Conservation (phyloP, 805 yeast species). For the Barnettozyma pratensis region DNA sequence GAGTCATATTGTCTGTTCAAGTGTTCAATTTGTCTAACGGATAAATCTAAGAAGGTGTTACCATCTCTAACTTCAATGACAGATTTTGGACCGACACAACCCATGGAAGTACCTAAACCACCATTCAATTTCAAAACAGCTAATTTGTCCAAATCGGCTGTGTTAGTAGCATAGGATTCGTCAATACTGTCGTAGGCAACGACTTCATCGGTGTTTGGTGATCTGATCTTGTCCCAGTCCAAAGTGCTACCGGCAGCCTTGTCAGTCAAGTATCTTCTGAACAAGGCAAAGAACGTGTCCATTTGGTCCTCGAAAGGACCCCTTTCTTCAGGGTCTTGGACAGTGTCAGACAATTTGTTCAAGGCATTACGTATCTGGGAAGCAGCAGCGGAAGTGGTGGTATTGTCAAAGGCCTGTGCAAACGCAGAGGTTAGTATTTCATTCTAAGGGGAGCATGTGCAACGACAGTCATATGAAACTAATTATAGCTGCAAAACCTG, state of each 20-base stretch:
- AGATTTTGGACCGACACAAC: slow-evolving; percentile 98
- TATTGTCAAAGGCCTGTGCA: slow-evolving; percentile 81
- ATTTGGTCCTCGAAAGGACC: slow-evolving; percentile 77
- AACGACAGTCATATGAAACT: too few species aligned
- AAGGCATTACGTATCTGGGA: slow-evolving; percentile 96
- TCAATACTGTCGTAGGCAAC: slow-evolving; percentile 62
- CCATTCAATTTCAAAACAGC: slow-evolving; percentile 97
- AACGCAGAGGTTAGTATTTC: too few species aligned
- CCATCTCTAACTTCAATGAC: slow-evolving; percentile 99
- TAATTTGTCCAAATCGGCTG: slow-evolving; percentile 56
- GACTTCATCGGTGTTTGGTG: slow-evolving; percentile 87
- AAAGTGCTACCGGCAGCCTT: slow-evolving; percentile 80
- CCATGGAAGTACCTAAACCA: slow-evolving; percentile 99
- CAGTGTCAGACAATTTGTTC: slow-evolving; percentile 84
- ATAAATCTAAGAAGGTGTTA: slow-evolving; percentile 89
- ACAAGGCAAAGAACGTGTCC: slow-evolving; percentile 91
- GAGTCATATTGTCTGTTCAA: slow-evolving; percentile 85
- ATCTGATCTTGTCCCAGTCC: slow-evolving; percentile 94
- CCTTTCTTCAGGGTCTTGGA: slow-evolving; percentile 43
- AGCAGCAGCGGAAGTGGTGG: slow-evolving; percentile 92
- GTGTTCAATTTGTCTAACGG: slow-evolving; percentile 96
- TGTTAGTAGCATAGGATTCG: slow-evolving; percentile 30
- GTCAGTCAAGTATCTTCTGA: slow-evolving; percentile 86
- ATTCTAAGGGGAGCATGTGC: too few species aligned
- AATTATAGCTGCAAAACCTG: too few species aligned